These are phyloP conservation scores for Aspergillus puulaauensis DNA, from an alignment of 2,329 filamentous ascomycete species.

Conservation along the genomic window DNA sequence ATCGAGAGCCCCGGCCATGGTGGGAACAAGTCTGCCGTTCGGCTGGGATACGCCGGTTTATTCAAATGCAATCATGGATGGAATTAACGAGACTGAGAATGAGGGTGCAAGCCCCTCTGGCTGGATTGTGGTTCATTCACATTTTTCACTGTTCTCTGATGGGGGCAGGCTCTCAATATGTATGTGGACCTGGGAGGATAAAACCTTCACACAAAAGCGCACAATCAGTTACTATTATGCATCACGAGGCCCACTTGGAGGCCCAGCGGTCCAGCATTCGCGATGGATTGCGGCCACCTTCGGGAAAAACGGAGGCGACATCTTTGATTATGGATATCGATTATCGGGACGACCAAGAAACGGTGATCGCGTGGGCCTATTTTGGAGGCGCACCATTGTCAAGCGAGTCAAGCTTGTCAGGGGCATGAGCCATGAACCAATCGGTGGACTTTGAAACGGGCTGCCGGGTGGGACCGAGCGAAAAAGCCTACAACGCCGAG, in stretches of 20 bases:
- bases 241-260: constrained; percentile 4
- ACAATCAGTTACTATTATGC: background rate
- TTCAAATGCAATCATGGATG: background rate
- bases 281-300: background rate
- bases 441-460: background rate
- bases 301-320: background rate
- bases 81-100: background rate
- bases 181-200: constrained; percentile 5
- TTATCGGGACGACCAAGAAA: background rate
- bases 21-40: constrained; percentile 9
- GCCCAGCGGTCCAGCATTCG: background rate
- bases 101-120: constrained; percentile 4
- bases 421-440: background rate
- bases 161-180: background rate
- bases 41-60: constrained; percentile 1
- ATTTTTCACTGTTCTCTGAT: background rate
- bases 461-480: background rate
- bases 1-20: constrained; percentile 21
- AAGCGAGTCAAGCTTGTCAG: constrained; percentile 5
- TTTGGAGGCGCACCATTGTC: constrained; percentile 4
- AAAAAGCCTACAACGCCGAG: background rate
- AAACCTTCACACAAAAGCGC: background rate
- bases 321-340: background rate
- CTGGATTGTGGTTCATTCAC: constrained; percentile 1
- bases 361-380: background rate